These are phyloP conservation scores for Chenopodium suecicum DNA, from an alignment of 148 eudicot species.

Conservation along the genomic window DNA sequence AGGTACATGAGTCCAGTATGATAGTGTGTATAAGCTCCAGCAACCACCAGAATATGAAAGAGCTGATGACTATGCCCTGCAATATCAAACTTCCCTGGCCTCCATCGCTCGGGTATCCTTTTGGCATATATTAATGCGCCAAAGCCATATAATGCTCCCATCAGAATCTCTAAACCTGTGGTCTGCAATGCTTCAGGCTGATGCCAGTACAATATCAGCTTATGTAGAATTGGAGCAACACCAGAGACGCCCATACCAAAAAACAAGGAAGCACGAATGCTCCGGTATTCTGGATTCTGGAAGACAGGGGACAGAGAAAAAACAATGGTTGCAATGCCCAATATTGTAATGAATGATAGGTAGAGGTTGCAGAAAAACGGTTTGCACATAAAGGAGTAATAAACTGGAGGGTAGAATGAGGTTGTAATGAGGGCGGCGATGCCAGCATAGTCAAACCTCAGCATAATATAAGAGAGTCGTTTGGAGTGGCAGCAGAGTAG, in stretches of 20 bases:
- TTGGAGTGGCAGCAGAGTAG: slow-evolving; percentile 44
- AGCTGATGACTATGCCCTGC: slow-evolving; percentile 55
- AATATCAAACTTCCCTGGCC: slow-evolving; percentile 54
- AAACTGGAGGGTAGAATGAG: slow-evolving; percentile 53
- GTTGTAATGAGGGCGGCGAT: slow-evolving; percentile 45
- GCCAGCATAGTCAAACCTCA: slow-evolving; percentile 47
- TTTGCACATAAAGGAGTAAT: slow-evolving; percentile 49
- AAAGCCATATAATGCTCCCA: slow-evolving; percentile 39
- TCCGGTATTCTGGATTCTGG: slow-evolving; percentile 38
- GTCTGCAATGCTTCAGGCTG: slow-evolving; percentile 40
- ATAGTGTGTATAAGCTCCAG: slow-evolving; percentile 52
- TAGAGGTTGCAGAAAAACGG: slow-evolving; percentile 44
- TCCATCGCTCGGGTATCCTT: slow-evolving; percentile 50
- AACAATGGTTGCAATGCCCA: slow-evolving; percentile 37
- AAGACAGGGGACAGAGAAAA: slow-evolving; percentile 41
- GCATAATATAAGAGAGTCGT: slow-evolving; percentile 36
- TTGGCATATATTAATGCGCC: slow-evolving; percentile 45
- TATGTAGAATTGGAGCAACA: slow-evolving; percentile 42
- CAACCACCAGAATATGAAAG: slow-evolving; percentile 49
- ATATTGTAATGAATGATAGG: slow-evolving; percentile 37
- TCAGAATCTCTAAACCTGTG: slow-evolving; percentile 37
- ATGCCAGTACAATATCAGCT: slow-evolving; percentile 35
- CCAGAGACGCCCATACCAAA: slow-evolving; percentile 54
- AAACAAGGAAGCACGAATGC: slow-evolving; percentile 41
- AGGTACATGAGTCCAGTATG: slow-evolving; percentile 39